Evolutionary conservation across 2,329 filamentous ascomycete species (phyloP).

Genomic region (Exutisphaerella laricina): DNA sequence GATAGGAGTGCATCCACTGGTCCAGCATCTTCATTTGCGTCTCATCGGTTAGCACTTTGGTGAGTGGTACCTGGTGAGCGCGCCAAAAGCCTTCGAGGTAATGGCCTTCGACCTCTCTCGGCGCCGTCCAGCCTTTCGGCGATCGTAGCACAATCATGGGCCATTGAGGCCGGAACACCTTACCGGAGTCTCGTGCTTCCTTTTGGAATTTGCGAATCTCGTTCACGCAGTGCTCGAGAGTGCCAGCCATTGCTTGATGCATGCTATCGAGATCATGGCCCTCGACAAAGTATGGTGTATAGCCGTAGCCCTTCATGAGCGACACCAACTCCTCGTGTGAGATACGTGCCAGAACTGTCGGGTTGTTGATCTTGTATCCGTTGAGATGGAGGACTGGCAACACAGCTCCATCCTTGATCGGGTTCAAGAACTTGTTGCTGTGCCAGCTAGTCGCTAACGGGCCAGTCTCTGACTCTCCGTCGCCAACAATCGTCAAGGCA

Average conservation of each 20-base stretch:
- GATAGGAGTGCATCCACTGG: slow-evolving; percentile 71
- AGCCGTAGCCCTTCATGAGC: slow-evolving; percentile 69
- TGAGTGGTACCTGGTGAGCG: slow-evolving; percentile 70
- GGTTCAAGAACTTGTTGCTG: slow-evolving; percentile 76
- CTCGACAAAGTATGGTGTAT: slow-evolving; percentile 75
- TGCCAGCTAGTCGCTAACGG: slow-evolving; percentile 76
- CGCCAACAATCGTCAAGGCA: slow-evolving; percentile 70
- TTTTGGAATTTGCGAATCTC: slow-evolving; percentile 67
- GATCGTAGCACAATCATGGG: slow-evolving; percentile 73
- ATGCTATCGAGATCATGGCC: slow-evolving; percentile 67
- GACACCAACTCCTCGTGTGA: slow-evolving; percentile 65
- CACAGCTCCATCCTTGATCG: slow-evolving; percentile 70
- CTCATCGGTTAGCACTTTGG: slow-evolving; percentile 59
- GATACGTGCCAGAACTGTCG: slow-evolving; percentile 67
- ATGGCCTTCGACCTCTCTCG: slow-evolving; percentile 64
- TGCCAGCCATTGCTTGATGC: slow-evolving; percentile 77
- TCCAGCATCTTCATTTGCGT: slow-evolving; percentile 64
- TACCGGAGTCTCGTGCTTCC: slow-evolving; percentile 63
- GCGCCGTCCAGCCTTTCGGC: slow-evolving; percentile 76
- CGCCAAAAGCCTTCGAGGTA: slow-evolving; percentile 73
- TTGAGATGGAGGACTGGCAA: slow-evolving; percentile 73
- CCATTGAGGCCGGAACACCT: slow-evolving; percentile 66
- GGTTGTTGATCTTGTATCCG: slow-evolving; percentile 82
- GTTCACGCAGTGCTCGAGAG: slow-evolving; percentile 64
- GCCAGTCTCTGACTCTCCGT: slow-evolving; percentile 76